phyloP scores from a whole-genome alignment of 2,329 filamentous ascomycete species.

The Paracorniculantispora psalliotae region DNA sequence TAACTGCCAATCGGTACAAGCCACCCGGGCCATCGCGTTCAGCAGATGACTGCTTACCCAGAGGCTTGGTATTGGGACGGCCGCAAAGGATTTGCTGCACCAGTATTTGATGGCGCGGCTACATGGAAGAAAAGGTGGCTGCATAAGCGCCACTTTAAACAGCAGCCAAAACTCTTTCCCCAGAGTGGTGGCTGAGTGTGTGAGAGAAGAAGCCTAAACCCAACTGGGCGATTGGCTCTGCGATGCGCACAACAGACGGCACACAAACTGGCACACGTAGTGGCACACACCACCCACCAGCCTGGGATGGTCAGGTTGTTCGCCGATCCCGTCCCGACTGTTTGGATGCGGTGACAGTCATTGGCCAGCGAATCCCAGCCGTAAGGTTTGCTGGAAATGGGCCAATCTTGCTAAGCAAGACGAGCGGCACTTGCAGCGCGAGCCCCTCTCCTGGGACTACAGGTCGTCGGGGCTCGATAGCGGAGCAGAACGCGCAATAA shows the following conservation, averaged over 20 bases:
- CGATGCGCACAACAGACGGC: neutral
- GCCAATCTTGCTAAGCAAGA: neutral
- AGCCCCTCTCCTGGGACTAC: neutral
- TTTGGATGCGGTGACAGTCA: conserved; percentile 1
- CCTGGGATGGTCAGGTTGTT: neutral
- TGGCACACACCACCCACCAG: neutral
- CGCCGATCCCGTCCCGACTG: conserved; percentile 11
- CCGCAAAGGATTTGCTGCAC: neutral
- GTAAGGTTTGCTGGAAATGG: neutral
- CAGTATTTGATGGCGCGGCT: conserved; percentile 5
- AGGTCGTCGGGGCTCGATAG: neutral
- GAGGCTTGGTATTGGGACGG: conserved; percentile 1
- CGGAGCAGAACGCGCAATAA: neutral
- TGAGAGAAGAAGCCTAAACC: conserved; percentile 19
- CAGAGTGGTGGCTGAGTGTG: conserved; percentile 11
- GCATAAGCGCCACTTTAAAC: conserved; percentile 9
- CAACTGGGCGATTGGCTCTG: conserved; percentile 3
- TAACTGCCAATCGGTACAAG: conserved; percentile 4
- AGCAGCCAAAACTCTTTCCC: conserved; percentile 3
- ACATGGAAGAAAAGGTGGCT: neutral
- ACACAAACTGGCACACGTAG: neutral
- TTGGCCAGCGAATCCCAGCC: neutral
- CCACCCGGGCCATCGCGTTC: conserved; percentile 3
- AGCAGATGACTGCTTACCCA: neutral
- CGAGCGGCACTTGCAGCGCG: neutral